Evolutionary conservation across 108 stramenopile genomes (phyloP).

Genomic region (Nitzschia sp.): DNA sequence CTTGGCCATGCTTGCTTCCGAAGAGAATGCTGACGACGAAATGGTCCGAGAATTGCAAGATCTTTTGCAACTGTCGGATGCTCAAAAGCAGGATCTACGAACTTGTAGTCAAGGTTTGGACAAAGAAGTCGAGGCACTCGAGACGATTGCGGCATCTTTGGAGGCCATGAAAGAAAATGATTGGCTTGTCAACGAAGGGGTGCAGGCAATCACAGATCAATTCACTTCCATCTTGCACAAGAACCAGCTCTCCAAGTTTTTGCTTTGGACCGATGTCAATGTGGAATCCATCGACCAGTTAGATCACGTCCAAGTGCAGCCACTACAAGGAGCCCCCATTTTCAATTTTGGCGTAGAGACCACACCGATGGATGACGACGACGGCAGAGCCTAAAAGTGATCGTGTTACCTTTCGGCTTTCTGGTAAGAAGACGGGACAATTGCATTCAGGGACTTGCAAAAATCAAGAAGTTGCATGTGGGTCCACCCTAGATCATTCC

Average conservation of each 20-base stretch:
- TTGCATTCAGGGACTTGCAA: too few species aligned
- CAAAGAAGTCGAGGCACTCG: slow-evolving; percentile 67
- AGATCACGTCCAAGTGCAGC: slow-evolving; percentile 68
- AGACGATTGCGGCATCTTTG: slow-evolving; percentile 59
- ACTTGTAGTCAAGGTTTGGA: slow-evolving; percentile 47
- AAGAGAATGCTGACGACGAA: slow-evolving; percentile 50
- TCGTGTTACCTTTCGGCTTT: too few species aligned
- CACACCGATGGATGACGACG: slow-evolving; percentile 32
- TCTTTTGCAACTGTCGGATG: slow-evolving; percentile 55
- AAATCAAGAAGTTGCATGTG: not conserved
- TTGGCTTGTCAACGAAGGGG: slow-evolving; percentile 82
- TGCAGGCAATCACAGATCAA: slow-evolving; percentile 65
- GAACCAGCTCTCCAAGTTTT: slow-evolving; percentile 82
- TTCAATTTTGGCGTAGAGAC: slow-evolving; percentile 83
- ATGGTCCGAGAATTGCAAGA: slow-evolving; percentile 56
- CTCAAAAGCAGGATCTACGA: slow-evolving; percentile 51
- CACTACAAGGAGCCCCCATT: slow-evolving; percentile 49
- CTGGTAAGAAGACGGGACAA: too few species aligned
- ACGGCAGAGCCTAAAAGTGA: not conserved
- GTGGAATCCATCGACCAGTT: slow-evolving; percentile 83
- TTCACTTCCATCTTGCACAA: slow-evolving; percentile 82
- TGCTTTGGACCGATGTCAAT: slow-evolving; percentile 87
- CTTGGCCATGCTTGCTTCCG: slow-evolving; percentile 34
- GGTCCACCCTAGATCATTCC: not conserved
- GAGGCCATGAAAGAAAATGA: slow-evolving; percentile 67